phyloP scores from a whole-genome alignment of 352 stramenopile genomes.

The Phytopythium ostracodes region DNA sequence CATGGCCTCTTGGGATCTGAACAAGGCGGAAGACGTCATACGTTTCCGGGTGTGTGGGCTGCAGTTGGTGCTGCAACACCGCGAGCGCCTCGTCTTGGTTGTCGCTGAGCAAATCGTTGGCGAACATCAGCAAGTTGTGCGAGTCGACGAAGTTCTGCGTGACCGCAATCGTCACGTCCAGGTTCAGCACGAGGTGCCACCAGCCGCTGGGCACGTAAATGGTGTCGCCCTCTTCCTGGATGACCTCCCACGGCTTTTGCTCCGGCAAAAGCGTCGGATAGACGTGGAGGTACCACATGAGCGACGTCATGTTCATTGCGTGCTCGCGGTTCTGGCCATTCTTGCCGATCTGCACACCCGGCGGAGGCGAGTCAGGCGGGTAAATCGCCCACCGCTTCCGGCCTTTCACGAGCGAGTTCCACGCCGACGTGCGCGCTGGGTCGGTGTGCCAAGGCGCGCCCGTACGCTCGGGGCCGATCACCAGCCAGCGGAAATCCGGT shows the following conservation, averaged over 20 bases:
- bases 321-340: constrained; percentile 51
- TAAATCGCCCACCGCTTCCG: constrained; percentile 96
- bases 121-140: constrained; percentile 74
- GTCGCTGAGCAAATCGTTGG: constrained; percentile 64
- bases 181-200: constrained; percentile 98
- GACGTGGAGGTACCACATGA: constrained; percentile 84
- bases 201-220: constrained; percentile 97
- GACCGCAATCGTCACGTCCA: constrained; percentile 92
- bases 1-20: constrained; percentile 49
- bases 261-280: constrained; percentile 73
- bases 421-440: constrained; percentile 93
- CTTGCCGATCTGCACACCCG: constrained; percentile 56
- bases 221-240: constrained; percentile 93
- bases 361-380: constrained; percentile 74
- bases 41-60: constrained; percentile 40
- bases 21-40: constrained; percentile 65
- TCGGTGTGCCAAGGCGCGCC: constrained; percentile 96
- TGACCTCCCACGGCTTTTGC: constrained; percentile 73
- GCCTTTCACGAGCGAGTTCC: constrained; percentile 94
- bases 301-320: constrained; percentile 71
- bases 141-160: constrained; percentile 95
- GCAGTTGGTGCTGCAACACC: constrained; percentile 48
- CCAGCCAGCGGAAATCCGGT: constrained; percentile 79
- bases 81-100: constrained; percentile 54
- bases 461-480: constrained; percentile 76